Evolutionary conservation across 1,284 basidiomycete species (phyloP).

Genomic region (Gomphus bonarii): DNA sequence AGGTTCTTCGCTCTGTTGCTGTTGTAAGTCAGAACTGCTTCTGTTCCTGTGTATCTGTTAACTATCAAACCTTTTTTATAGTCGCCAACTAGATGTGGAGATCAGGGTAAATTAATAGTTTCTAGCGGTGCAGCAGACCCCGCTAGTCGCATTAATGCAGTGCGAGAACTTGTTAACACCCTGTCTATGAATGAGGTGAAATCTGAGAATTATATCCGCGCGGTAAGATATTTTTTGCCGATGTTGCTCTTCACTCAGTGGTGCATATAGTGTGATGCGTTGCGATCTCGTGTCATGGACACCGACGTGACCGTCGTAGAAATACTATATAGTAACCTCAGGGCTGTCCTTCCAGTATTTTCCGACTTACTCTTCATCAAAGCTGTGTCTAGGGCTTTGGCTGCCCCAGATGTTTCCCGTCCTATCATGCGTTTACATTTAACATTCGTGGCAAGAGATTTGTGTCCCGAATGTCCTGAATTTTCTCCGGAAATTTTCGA

Average conservation of each 20-base stretch:
- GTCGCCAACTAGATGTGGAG: neutral
- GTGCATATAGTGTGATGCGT: conserved; percentile 10
- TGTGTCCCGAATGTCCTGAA: conserved; percentile 26
- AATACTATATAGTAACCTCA: conserved; percentile 48
- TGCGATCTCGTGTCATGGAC: conserved; percentile 57
- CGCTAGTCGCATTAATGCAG: neutral
- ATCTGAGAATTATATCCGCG: neutral
- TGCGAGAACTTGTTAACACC: neutral
- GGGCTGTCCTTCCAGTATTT: conserved; percentile 36
- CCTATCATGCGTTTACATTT: conserved; percentile 49
- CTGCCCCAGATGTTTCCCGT: conserved; percentile 24
- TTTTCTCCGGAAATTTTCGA: conserved; percentile 40
- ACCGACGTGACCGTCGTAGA: conserved; percentile 48
- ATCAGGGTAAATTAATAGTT: conserved; percentile 2
- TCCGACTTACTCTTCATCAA: conserved; percentile 35
- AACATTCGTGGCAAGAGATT: conserved; percentile 46
- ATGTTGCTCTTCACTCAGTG: neutral
- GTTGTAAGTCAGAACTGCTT: neutral
- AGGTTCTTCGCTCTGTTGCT: neutral
- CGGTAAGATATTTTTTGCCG: neutral
- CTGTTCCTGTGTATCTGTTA: neutral
- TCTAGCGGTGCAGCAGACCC: conserved; percentile 2
- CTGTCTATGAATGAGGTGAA: neutral
- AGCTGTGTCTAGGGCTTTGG: conserved; percentile 35
- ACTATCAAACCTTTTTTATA: neutral